Base-by-base conservation (phyloP, 73 alveolate species). In the Urostyla sp. region DNA sequence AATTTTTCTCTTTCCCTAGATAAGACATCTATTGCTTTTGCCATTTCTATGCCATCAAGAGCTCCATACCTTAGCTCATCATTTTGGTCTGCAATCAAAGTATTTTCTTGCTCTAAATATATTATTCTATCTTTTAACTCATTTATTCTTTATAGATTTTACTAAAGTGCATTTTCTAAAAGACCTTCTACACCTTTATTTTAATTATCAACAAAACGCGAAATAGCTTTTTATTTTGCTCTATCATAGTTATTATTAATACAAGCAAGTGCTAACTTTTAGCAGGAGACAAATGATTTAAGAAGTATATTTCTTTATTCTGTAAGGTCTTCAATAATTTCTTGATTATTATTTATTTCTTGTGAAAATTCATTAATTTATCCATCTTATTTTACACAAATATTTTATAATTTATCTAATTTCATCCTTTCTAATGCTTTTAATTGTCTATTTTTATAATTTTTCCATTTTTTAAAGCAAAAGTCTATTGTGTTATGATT, bases 41-140 rank as follows among this genome's bases (percentile, higher is more conserved):
- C 89, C 77, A 77, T 77, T 32, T 77, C 89, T 4, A 77, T 53
- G 11, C 89, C 89, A 30, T 77, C 89, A 21, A 77, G 48, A 26
- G 89, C 89, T 0, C 80, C 74, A 8, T 24, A 11, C 34, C 89
- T 5, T 48, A 77, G 32, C 40, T 77, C 89, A 31, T 77, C 89
- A 35, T 77, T 77, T 40, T 77, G 40, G 20, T 77, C 89, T 31
- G 75, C 80, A 10, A 77, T 30, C 5, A 38, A 46, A 4, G 27
- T 4, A 61, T 77, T 77, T 11, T 51, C 57, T 32, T 27, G 31
- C 50, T 43, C 81, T 20, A 77, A 15, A 45, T 21, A n/a, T 60
- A 45, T 26, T 0, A 53, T 48, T 44, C 61, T 16, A 45, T 72
- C 58, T 32, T 66, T 77, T 13, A 48, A 26, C 38, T 72, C 82